phyloP scores from a whole-genome alignment of 495 filamentous ascomycete species.

The Xylaria castorea region DNA sequence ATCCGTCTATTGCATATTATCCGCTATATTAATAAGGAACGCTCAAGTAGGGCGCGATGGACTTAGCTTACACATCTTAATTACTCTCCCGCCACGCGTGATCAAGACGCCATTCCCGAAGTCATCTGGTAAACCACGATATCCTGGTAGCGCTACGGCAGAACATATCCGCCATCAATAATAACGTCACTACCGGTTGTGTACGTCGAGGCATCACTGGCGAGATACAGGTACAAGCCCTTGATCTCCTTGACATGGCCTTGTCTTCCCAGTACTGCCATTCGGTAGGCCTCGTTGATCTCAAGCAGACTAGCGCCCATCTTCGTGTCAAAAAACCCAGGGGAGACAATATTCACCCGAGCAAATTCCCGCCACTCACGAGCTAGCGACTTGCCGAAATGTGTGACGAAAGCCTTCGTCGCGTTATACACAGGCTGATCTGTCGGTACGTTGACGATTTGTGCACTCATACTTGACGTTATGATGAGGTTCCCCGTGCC shows the following conservation, averaged over 20 bases:
- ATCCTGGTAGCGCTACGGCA: conserved; percentile 22
- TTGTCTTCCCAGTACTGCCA: conserved; percentile 37
- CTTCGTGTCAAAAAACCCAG: conserved; percentile 34
- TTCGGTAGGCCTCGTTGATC: conserved; percentile 47
- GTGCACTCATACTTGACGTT: conserved; percentile 67
- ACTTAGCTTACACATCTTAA: neutral
- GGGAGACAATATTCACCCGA: conserved; percentile 64
- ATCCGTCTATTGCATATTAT: conserved; percentile 15
- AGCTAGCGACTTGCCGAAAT: conserved; percentile 59
- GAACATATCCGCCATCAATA: conserved; percentile 57
- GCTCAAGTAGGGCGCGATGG: neutral
- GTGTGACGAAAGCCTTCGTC: conserved; percentile 63
- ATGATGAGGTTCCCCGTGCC: conserved; percentile 46
- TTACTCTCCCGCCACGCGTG: neutral
- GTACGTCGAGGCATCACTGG: conserved; percentile 65
- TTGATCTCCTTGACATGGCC: conserved; percentile 42
- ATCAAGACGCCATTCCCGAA: neutral
- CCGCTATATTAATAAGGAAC: neutral
- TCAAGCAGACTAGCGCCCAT: conserved; percentile 41
- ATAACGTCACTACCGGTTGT: conserved; percentile 70
- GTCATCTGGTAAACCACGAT: neutral
- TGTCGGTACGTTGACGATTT: conserved; percentile 67
- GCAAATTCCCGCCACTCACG: conserved; percentile 78
- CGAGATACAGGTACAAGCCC: conserved; percentile 57
- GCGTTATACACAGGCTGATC: conserved; percentile 68